Conservation (phyloP, 108 stramenopile species). For the Stephanodiscus minutulus region DNA sequence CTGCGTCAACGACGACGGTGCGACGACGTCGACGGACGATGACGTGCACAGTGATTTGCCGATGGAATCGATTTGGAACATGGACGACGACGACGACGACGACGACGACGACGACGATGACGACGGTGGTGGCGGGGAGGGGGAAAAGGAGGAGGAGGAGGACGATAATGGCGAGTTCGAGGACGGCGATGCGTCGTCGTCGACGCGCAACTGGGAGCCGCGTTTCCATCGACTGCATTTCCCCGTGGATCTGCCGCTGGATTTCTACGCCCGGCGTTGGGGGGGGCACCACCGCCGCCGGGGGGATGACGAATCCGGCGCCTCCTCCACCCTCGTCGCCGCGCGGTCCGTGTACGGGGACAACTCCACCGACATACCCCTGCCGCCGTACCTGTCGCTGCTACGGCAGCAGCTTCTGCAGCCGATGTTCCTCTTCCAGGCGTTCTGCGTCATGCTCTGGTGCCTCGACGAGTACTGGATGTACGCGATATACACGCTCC, state of each 20-base stretch:
- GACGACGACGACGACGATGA: conserved; percentile 15
- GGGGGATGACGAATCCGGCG: conserved; percentile 4
- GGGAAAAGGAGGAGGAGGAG: conserved; percentile 28
- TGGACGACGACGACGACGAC: conserved; percentile 16
- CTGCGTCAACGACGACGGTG: conserved; percentile 20
- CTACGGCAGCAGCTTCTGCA: conserved; percentile 89
- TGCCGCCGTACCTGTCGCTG: conserved; percentile 87
- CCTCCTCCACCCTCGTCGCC: conserved; percentile 14
- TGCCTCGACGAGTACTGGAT: conserved; percentile 98
- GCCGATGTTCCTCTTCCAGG: conserved; percentile 98
- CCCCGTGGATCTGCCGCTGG: conserved; percentile 68
- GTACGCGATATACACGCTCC: conserved; percentile 93
- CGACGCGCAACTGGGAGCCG: conserved; percentile 22
- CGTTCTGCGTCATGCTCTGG: conserved; percentile 97
- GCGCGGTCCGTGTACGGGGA: conserved; percentile 69
- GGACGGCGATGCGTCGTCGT: background rate
- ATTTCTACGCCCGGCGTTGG: conserved; percentile 64
- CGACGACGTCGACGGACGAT: background rate
- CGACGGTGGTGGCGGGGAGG: conserved; percentile 17
- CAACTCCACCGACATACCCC: conserved; percentile 85
- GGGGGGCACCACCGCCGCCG: conserved; percentile 40
- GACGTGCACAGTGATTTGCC: conserved; percentile 32
- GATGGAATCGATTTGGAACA: conserved; percentile 36
- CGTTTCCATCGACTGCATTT: conserved; percentile 63
- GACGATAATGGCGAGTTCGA: conserved; percentile 4